Evolutionary conservation across 2,329 filamentous ascomycete genomes (phyloP), one percentile per base, ranked within the genome.

Genomic region (Sporothrix brasiliensis): DNA sequence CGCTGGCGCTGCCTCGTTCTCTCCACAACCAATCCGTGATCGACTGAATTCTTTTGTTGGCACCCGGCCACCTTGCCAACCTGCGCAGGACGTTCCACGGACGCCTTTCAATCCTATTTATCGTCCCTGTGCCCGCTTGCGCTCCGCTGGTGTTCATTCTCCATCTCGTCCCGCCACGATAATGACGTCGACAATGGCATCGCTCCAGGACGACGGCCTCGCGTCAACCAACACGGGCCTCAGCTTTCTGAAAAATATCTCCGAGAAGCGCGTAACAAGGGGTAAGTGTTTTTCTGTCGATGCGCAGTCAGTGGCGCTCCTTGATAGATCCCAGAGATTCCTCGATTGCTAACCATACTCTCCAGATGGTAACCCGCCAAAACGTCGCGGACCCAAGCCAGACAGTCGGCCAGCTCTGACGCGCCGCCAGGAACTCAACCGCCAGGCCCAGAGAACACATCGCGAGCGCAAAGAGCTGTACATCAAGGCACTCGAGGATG

Each of bases 401-500:
- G 95, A 98, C 79, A 96, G 92, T 83, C 97, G 97, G 78, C 95
- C 95, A 21, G 94, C 95, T 58, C 82, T 97, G 76, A 98, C 94
- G 24, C 87, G 94, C 73, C 88, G 94, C 74, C 95, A 98, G 78
- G 94, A 98, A 80, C 83, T 98, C 72, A 98, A 98, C 78, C 88
- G 95, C 73, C 94, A 98, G 82, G 95, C 95, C 41, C 95, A 69
- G 77, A 97, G 95, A 78, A 98, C 95, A 21, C 95, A 99, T 80
- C 93, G 95, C 70, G 95, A 98, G 81, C 89, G 95, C 75, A 98
- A 98, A 79, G 95, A 98, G 81, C 87, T 93, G 76, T 98, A 98
- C 79, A 96, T 97, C 83, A 96, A 96, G 79, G 89, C 92, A 13
- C 87, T 98, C 19, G 95, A 99, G 80, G 90, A 94, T 77, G 93